Base-by-base conservation (phyloP, 768 basidiomycete genomes). In the Mycena rosella region DNA sequence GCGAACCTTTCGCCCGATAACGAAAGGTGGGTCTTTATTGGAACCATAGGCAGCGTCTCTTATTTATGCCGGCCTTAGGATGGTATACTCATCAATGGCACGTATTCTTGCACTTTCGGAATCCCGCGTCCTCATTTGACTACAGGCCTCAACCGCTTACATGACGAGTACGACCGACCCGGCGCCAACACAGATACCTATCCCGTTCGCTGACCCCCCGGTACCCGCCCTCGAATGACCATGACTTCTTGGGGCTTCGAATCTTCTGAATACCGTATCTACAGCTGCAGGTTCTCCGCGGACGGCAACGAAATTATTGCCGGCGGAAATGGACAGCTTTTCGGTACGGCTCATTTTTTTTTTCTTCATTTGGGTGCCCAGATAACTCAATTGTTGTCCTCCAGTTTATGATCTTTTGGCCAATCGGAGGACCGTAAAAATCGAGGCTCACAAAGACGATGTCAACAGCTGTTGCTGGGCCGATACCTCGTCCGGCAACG, bases 401-500 rank as follows among this genome's bases (percentile, higher is more conserved):
- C 42, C 72, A 96, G 96, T 99, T 2, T 99, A 98, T 74, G 98
- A 99, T 80, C 86, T 99, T 49, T 78, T 95, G 66, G 89, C 92
- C 6, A 85, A 94, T 72, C 83, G 85, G 69, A 85, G 95, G 67
- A 91, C 92, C 0, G 90, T 98, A 29, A 93, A 91, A 73, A 96
- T 99, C 20, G 71, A 79, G n/a, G 98, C 95, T 0, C 98, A 99
- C 75, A 76, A 80, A 2, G 91, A 95, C 75, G 98, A 99, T 76
- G 93, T 98, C 44, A 99, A 99, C 74, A 94, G 95, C 74, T 90
- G 96, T 79, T 96, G 94, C 75, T 99, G 96, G 91, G 98, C 98
- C 0, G 96, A 98, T 75, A 91, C 91, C 14, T 87, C 88, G 3
- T 96, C 95, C 15, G 96, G 96, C 14, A 99, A 99, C 76, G 89